Evolutionary conservation across 352 stramenopile species (phyloP).

Genomic region (Phytophthora syringae): DNA sequence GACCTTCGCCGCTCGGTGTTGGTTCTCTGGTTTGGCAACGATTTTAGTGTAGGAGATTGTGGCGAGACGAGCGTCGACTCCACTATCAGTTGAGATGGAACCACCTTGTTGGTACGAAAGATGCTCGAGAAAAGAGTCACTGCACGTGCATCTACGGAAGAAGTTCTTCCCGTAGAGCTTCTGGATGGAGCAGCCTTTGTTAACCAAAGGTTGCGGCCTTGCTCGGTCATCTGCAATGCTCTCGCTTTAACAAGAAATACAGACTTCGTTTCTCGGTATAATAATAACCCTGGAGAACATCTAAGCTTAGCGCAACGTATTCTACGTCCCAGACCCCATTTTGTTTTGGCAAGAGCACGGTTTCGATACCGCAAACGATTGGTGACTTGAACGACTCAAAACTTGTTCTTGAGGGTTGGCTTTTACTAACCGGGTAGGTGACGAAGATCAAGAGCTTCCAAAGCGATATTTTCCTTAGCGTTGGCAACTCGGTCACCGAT

Average conservation of each 20-base stretch:
- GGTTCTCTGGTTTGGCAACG: background rate
- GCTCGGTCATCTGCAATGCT: slow-evolving; percentile 1
- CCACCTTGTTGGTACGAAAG: slow-evolving; percentile 1
- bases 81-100: background rate
- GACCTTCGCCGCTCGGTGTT: background rate
- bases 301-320: no score
- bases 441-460: slow-evolving; percentile 16
- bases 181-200: slow-evolving; percentile 3
- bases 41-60: background rate
- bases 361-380: no score
- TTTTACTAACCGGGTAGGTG: no score
- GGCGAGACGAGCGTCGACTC: background rate
- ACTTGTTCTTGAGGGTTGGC: no score
- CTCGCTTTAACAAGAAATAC: no score
- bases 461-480: slow-evolving; percentile 10
- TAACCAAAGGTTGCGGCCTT: slow-evolving; percentile 15
- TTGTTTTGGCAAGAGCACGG: no score
- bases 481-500: slow-evolving; percentile 17
- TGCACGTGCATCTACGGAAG: background rate
- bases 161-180: background rate
- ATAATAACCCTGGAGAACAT: no score
- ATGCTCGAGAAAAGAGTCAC: background rate
- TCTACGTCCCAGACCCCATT: background rate
- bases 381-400: no score
- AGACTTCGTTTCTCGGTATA: no score